Percentiles rank a stretch among this genome's conserved stretches.
These are phyloP conservation scores for Raffaelea albimanens DNA, from an alignment of 2,329 filamentous ascomycete genomes.

Conservation along the genomic window DNA sequence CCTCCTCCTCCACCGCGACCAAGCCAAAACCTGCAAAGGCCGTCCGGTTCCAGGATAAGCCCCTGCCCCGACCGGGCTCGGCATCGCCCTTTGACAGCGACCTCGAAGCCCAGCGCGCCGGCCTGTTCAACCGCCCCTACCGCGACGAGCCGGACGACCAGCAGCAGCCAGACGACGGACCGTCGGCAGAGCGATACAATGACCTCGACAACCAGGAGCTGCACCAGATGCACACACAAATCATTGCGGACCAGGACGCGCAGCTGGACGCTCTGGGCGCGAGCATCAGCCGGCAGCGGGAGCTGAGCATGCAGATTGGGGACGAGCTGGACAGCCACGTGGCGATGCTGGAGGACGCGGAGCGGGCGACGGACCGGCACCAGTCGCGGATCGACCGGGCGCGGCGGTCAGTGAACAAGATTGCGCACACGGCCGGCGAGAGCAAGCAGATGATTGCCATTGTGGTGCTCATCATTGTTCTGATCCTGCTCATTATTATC, in stretches of 20 bases:
- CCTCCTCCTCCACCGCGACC: constrained; percentile 21
- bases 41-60: constrained; percentile 73
- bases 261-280: constrained; percentile 84
- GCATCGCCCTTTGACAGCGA: constrained; percentile 27
- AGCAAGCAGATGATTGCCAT: constrained; percentile 82
- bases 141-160: constrained; percentile 54
- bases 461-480: constrained; percentile 69
- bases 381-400: constrained; percentile 67
- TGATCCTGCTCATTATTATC: constrained; percentile 74
- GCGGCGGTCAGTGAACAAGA: constrained; percentile 57
- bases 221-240: constrained; percentile 70
- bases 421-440: constrained; percentile 67
- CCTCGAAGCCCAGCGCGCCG: constrained; percentile 24
- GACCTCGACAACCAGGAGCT: constrained; percentile 73
- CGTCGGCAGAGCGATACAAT: constrained; percentile 13
- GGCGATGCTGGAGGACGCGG: constrained; percentile 79
- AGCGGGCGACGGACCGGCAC: constrained; percentile 74
- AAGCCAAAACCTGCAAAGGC: constrained; percentile 40
- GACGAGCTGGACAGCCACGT: constrained; percentile 92
- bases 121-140: constrained; percentile 46
- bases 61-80: constrained; percentile 30
- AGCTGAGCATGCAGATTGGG: constrained; percentile 91
- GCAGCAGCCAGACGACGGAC: constrained; percentile 45
- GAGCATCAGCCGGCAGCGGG: constrained; percentile 78
- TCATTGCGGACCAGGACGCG: constrained; percentile 83